phyloP scores from a whole-genome alignment of 495 filamentous ascomycete species.

The Delitschia confertaspora region DNA sequence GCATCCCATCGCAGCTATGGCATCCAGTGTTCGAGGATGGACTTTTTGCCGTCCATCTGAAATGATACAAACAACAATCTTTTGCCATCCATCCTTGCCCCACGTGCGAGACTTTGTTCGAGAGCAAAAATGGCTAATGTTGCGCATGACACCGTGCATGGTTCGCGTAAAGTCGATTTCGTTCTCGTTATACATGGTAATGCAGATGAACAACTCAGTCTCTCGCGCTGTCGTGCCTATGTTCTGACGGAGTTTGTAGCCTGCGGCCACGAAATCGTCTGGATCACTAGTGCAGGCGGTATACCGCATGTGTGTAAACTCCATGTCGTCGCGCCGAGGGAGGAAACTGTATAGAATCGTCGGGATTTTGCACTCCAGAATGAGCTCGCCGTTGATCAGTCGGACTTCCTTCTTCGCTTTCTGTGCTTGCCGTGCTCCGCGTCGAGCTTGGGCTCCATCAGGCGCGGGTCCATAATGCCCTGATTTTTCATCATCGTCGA shows the following conservation, averaged over 20 bases:
- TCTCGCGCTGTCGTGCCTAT: constrained; percentile 77
- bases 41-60: constrained; percentile 91
- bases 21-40: constrained; percentile 87
- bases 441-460: constrained; percentile 70
- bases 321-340: constrained; percentile 79
- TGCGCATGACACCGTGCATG: constrained; percentile 98
- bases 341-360: constrained; percentile 95
- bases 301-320: constrained; percentile 99
- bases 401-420: constrained; percentile 91
- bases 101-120: constrained; percentile 87
- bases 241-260: constrained; percentile 94
- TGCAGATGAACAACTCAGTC: constrained; percentile 95
- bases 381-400: constrained; percentile 93
- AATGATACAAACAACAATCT: constrained; percentile 96
- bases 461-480: constrained; percentile 83
- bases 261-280: constrained; percentile 77
- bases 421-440: constrained; percentile 72
- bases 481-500: constrained; percentile 34
- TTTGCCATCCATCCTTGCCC: constrained; percentile 98
- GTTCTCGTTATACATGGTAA: constrained; percentile 99
- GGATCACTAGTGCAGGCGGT: constrained; percentile 99
- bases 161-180: constrained; percentile 93
- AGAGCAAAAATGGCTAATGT: constrained; percentile 92
- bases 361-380: constrained; percentile 97
- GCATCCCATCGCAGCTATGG: constrained; percentile 95